Evolutionary conservation across 164 flowering plant genomes (phyloP).

Genomic region (Amborella trichopoda): DNA sequence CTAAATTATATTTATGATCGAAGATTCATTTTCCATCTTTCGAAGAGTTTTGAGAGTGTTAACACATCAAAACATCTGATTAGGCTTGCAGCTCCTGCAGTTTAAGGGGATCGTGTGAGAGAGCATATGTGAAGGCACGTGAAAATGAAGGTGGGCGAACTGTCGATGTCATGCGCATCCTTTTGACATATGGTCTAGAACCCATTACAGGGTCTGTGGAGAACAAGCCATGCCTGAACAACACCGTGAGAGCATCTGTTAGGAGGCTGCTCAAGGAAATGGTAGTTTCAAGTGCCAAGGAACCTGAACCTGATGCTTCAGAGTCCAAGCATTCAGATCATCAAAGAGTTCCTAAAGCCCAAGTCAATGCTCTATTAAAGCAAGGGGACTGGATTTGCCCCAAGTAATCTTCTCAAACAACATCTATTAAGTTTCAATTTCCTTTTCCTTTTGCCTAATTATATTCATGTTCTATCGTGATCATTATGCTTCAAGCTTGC

Average conservation of each 20-base stretch:
- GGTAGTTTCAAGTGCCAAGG: slow-evolving; percentile 30
- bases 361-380: slow-evolving; percentile 32
- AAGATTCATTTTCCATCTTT: too few species aligned
- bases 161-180: slow-evolving; percentile 76
- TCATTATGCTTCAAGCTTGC: too few species aligned
- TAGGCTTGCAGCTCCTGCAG: slow-evolving; percentile 82
- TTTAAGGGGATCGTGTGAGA: slow-evolving; percentile 72
- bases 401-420: slow-evolving; percentile 32
- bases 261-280: slow-evolving; percentile 53
- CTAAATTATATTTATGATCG: too few species aligned
- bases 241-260: slow-evolving; percentile 41
- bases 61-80: slow-evolving; percentile 6
- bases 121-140: slow-evolving; percentile 70
- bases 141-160: slow-evolving; percentile 62
- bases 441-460: too few species aligned
- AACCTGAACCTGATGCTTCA: slow-evolving; percentile 13
- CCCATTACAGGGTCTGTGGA: slow-evolving; percentile 31
- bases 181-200: slow-evolving; percentile 67
- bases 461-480: too few species aligned
- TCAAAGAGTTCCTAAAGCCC: slow-evolving; percentile 11
- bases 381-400: slow-evolving; percentile 86
- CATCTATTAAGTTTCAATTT: too few species aligned
- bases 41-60: too few species aligned
- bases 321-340: slow-evolving; percentile 10
- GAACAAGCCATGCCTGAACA: slow-evolving; percentile 35